A percentile compares a stretch with the other conserved stretches of the same genome.
Evolutionary conservation across 2,329 filamentous ascomycete genomes (phyloP).

Genomic region (Botrytis squamosa): DNA sequence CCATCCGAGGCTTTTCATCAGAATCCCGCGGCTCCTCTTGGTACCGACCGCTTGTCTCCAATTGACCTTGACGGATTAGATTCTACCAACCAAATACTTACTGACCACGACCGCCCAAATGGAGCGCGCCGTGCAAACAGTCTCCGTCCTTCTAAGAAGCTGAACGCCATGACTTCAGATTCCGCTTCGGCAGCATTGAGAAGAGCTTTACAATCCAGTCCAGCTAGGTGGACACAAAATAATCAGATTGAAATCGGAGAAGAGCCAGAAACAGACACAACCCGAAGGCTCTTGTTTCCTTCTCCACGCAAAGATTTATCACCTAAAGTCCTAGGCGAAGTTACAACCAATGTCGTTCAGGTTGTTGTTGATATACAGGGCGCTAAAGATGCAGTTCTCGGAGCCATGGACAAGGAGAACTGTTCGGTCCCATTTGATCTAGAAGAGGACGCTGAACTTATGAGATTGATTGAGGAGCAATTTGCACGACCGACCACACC

Average conservation of each 20-base stretch:
- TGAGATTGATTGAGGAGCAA: slow-evolving; percentile 39
- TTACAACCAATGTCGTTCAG: slow-evolving; percentile 53
- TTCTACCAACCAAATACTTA: slow-evolving; percentile 1
- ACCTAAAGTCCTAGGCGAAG: slow-evolving; percentile 59
- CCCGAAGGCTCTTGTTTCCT: slow-evolving; percentile 72
- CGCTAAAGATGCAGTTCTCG: slow-evolving; percentile 30
- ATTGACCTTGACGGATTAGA: slow-evolving; percentile 16
- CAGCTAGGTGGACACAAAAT: slow-evolving; percentile 48
- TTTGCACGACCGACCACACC: slow-evolving; percentile 38
- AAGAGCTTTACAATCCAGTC: slow-evolving; percentile 41
- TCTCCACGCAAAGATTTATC: slow-evolving; percentile 68
- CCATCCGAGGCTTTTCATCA: slow-evolving; percentile 31
- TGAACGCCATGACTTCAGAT: slow-evolving; percentile 37
- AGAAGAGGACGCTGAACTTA: slow-evolving; percentile 35
- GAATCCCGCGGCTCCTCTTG: neutral
- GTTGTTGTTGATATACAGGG: slow-evolving; percentile 42
- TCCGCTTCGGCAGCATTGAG: slow-evolving; percentile 36
- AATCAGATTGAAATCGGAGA: slow-evolving; percentile 55
- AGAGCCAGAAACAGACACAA: slow-evolving; percentile 52
- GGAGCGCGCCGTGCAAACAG: slow-evolving; percentile 32
- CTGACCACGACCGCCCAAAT: neutral
- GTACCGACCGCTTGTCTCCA: slow-evolving; percentile 12
- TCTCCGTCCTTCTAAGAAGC: slow-evolving; percentile 32
- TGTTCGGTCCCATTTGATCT: slow-evolving; percentile 28
- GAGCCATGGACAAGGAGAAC: slow-evolving; percentile 37